These are phyloP conservation scores for Neurospora pannonica DNA, from an alignment of 495 filamentous ascomycete genomes.

Conservation along the genomic window DNA sequence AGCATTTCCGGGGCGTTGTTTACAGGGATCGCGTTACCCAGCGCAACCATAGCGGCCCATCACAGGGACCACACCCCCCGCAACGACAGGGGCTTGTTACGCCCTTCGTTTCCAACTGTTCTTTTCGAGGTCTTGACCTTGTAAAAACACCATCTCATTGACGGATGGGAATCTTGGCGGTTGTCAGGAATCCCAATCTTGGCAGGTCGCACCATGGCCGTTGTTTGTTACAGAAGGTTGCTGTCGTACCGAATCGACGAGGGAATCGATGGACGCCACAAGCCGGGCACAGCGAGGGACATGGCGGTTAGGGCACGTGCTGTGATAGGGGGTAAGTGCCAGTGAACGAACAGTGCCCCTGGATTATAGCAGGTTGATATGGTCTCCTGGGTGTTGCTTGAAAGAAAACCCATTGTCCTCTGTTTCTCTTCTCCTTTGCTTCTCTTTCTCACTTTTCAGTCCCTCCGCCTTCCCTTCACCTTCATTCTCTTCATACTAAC, in stretches of 20 bases:
- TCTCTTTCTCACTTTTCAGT: neutral
- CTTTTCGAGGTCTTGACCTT: neutral
- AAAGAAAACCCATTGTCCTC: neutral
- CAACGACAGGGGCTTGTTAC: neutral
- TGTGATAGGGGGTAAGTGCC: neutral
- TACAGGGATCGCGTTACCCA: neutral
- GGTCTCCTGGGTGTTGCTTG: neutral
- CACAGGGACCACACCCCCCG: neutral
- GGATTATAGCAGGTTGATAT: neutral
- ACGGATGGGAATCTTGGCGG: neutral
- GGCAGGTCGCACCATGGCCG: neutral
- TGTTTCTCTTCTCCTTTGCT: neutral
- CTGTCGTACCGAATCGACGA: neutral
- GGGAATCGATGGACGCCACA: neutral
- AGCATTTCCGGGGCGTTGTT: neutral
- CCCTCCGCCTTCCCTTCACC: neutral
- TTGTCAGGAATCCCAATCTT: neutral
- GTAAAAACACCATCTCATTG: neutral
- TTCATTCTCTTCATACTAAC: neutral
- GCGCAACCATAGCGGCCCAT: neutral
- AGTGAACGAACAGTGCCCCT: neutral
- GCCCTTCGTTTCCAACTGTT: neutral
- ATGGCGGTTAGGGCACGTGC: neutral
- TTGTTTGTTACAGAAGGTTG: neutral
- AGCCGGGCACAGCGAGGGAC: neutral